Percentiles rank a stretch among this genome's conserved stretches.
Evolutionary conservation across 495 filamentous ascomycete genomes (phyloP).

Genomic region (Xylaria grammica): DNA sequence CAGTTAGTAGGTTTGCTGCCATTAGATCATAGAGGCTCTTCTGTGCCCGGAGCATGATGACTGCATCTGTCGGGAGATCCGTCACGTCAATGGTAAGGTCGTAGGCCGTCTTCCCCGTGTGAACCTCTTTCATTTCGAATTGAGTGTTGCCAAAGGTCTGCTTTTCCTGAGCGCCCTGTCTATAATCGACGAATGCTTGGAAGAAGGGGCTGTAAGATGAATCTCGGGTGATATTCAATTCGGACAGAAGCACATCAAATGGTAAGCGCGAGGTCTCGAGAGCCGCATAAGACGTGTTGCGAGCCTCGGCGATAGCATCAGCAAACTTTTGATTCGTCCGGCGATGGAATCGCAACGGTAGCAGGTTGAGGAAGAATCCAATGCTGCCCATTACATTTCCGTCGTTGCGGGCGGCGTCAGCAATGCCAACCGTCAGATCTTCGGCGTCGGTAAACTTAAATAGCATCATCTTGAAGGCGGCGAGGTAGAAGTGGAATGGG

Average conservation of each 20-base stretch:
- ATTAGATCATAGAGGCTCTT: slow-evolving; percentile 24
- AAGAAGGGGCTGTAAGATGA: slow-evolving; percentile 27
- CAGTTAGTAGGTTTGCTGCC: slow-evolving; percentile 16
- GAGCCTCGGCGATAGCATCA: slow-evolving; percentile 18
- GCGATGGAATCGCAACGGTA: slow-evolving; percentile 47
- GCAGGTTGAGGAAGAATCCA: slow-evolving; percentile 54
- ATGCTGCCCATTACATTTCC: slow-evolving; percentile 36
- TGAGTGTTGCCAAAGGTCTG: slow-evolving; percentile 1
- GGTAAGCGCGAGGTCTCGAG: slow-evolving; percentile 35
- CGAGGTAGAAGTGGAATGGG: slow-evolving; percentile 40
- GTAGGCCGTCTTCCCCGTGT: slow-evolving; percentile 8
- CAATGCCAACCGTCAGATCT: slow-evolving; percentile 39
- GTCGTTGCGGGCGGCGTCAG: slow-evolving; percentile 41
- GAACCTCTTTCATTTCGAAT: slow-evolving; percentile 3
- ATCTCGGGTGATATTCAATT: slow-evolving; percentile 27
- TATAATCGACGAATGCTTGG: slow-evolving; percentile 31
- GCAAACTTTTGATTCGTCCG: slow-evolving; percentile 15
- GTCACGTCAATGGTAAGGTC: slow-evolving; percentile 15
- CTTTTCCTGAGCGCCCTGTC: neutral
- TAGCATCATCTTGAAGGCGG: slow-evolving; percentile 31
- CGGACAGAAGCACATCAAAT: slow-evolving; percentile 39
- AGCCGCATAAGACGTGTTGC: slow-evolving; percentile 19
- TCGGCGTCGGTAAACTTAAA: slow-evolving; percentile 22
- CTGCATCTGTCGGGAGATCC: neutral
- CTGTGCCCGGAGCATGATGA: slow-evolving; percentile 23